Conservation (phyloP, 2,329 filamentous ascomycete genomes). For the Simplicillium sp. region DNA sequence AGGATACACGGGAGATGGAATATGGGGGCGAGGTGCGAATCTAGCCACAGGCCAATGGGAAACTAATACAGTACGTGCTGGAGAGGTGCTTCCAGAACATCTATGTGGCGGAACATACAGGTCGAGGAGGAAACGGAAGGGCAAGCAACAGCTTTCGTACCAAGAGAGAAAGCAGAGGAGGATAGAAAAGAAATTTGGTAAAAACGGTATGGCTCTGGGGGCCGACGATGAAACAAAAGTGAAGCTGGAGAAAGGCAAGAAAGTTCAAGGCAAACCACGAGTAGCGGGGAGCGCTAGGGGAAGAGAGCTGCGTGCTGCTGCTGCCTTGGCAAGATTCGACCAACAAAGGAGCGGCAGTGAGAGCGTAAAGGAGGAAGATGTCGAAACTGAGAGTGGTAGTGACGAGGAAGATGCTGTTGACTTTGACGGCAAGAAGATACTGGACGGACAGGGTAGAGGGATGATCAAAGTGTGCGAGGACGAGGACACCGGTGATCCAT, state of each 20-base stretch:
- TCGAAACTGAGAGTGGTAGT: constrained; percentile 35
- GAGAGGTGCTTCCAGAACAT: constrained; percentile 56
- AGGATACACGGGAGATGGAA: constrained; percentile 68
- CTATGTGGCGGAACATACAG: constrained; percentile 75
- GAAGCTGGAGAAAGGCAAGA: constrained; percentile 58
- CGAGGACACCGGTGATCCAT: constrained; percentile 43
- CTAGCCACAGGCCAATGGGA: constrained; percentile 54
- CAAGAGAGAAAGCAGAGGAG: constrained; percentile 60
- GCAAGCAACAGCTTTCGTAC: constrained; percentile 47
- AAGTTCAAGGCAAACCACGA: constrained; percentile 54
- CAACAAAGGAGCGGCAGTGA: constrained; percentile 37
- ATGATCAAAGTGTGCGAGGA: constrained; percentile 71
- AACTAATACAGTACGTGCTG: constrained; percentile 37
- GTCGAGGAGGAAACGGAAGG: constrained; percentile 47
- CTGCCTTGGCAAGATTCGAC: constrained; percentile 66
- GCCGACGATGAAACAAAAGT: constrained; percentile 57
- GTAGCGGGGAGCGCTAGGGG: constrained; percentile 68
- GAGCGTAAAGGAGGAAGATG: constrained; percentile 20
- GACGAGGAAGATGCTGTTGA: constrained; percentile 49
- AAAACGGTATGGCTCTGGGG: constrained; percentile 58
- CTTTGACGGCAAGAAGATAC: constrained; percentile 52
- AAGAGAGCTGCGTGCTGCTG: constrained; percentile 65
- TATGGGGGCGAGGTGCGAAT: constrained; percentile 67
- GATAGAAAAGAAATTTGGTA: constrained; percentile 69
- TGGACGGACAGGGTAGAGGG: constrained; percentile 56